Evolutionary conservation across 1,139 yeast species (phyloP), one percentile per base, ranked within the genome.

Genomic region (Blastobotrys persicus): DNA sequence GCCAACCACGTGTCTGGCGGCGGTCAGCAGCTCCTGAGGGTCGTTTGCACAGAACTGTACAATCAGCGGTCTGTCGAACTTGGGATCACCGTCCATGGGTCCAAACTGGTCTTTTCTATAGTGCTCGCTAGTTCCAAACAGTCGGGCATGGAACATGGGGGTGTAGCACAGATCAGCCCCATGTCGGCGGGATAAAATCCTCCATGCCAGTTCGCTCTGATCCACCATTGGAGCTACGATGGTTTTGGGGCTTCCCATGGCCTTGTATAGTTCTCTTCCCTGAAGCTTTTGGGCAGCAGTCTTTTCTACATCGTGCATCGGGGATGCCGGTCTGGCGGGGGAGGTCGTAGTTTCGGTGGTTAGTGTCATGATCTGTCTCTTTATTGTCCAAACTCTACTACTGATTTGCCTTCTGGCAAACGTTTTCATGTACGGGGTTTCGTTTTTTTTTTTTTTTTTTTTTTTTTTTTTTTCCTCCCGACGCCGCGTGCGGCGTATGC

Each of bases 161-260:
- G 98, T 88, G 62, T 91, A 94, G 61, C 97, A 88, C 38, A 94
- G 72, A 3, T 91, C 88, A 0, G 98, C 98, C 1, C 98, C 99
- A 63, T 91, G 85, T 55, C 79, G 75, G 53, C 98, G 76, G 2
- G 96, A 87, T 16, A 94, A 70, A 14, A 88, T 78, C 59, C 99
- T 77, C 98, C 98, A 94, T 1, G 96, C 98, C 28, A 92, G 75
- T 62, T 94, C 98, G 2, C 92, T 83, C 59, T 89, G 98, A 67
- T 94, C 98, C 11, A 94, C 99, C 98, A 94, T 92, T 1, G 99
- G 99, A 1, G 98, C 98, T 20, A 94, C 95, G 14, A 94, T 83
- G 54, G 87, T 87, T 48, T 76, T 79, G 1, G 98, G 98, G 18
- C 70, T 62, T 0, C 95, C 95, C 13, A 92, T 71, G 12, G 78